Evolutionary conservation across 106 monocot genomes (phyloP).

Genomic region (Acorus calamus): DNA sequence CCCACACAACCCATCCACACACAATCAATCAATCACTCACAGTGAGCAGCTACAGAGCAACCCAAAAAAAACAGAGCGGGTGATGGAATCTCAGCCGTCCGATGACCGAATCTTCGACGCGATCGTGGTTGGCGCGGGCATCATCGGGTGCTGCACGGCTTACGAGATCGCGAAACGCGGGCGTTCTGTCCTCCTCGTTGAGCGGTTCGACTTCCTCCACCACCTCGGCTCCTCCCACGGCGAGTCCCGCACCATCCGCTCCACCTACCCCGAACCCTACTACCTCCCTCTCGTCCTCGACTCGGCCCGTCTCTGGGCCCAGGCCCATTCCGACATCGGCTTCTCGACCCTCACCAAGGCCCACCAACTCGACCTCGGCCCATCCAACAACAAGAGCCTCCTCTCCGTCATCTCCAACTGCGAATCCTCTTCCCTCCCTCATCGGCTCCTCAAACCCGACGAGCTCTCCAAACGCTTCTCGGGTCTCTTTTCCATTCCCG

Average conservation of each 20-base stretch:
- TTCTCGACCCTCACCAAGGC: conserved; percentile 55
- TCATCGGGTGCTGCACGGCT: conserved; percentile 76
- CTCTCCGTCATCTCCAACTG: conserved; percentile 31
- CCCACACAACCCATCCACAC: too few relatives aligned
- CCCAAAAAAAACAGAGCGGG: too few relatives aligned
- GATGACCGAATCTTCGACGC: conserved; percentile 23
- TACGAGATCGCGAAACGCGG: conserved; percentile 46
- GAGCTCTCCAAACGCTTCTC: conserved; percentile 15
- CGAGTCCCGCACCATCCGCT: conserved; percentile 85
- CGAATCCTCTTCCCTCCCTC: conserved; percentile 7
- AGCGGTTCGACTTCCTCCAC: conserved; percentile 90
- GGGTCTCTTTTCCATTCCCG: conserved; percentile 45
- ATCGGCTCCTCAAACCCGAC: conserved; percentile 10
- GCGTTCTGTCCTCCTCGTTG: conserved; percentile 54
- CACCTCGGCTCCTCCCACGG: conserved; percentile 90
- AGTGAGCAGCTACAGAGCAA: too few relatives aligned
- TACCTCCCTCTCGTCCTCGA: conserved; percentile 54
- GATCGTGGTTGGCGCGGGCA: conserved; percentile 61
- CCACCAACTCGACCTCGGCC: conserved; percentile 72
- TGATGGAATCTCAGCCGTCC: too few relatives aligned
- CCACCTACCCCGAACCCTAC: conserved; percentile 58
- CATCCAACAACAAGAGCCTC: conserved; percentile 24
- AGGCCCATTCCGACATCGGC: conserved; percentile 51
- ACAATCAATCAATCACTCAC: too few relatives aligned
- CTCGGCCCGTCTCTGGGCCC: conserved; percentile 46